Evolutionary conservation across 1,284 basidiomycete genomes (phyloP).

Genomic region (Moesziomyces sp.): DNA sequence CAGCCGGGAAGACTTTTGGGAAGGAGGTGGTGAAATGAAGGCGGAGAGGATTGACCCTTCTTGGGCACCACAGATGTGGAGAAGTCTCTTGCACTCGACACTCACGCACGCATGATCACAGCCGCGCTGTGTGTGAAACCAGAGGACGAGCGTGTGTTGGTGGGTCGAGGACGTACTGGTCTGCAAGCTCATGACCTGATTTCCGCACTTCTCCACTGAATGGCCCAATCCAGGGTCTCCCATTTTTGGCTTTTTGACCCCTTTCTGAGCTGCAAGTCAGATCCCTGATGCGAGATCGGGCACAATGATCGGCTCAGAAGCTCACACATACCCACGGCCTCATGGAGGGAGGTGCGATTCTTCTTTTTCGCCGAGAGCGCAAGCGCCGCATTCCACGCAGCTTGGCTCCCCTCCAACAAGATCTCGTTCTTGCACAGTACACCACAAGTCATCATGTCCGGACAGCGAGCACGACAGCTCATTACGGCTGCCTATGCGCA

Average conservation of each 20-base stretch:
- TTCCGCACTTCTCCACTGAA: background rate
- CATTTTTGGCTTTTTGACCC: slow-evolving; percentile 3
- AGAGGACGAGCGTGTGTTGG: too few species aligned
- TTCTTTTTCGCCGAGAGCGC: background rate
- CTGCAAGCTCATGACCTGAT: slow-evolving; percentile 16
- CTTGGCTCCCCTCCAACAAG: background rate
- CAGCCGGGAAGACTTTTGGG: background rate
- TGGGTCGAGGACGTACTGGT: background rate
- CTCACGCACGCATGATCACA: background rate
- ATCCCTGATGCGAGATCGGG: too few species aligned
- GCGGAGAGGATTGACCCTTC: background rate
- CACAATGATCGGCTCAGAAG: background rate
- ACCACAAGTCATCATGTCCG: slow-evolving; percentile 27
- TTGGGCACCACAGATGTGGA: background rate
- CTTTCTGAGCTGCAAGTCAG: background rate
- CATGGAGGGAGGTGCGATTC: background rate
- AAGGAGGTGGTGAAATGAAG: background rate
- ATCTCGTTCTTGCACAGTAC: background rate
- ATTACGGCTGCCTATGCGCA: slow-evolving; percentile 51
- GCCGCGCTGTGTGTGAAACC: too few species aligned
- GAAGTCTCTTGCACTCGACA: background rate
- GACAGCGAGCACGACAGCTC: slow-evolving; percentile 47
- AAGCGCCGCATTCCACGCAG: background rate
- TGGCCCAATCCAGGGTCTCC: too few species aligned
- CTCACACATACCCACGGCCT: background rate